phyloP scores from a whole-genome alignment of 1,284 basidiomycete species.

The Boletus sp. region DNA sequence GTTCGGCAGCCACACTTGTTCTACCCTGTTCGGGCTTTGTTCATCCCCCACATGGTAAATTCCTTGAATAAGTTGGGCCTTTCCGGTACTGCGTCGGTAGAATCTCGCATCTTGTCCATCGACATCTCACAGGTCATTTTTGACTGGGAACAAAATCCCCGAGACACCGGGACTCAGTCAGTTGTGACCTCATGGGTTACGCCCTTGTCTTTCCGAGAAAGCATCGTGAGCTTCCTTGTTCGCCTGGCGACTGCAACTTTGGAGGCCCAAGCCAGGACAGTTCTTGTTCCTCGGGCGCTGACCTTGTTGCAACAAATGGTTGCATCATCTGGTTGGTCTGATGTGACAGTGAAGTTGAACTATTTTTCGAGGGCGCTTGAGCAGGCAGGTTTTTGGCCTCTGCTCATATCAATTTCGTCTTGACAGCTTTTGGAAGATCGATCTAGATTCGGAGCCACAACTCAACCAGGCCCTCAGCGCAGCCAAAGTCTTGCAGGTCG shows the following conservation, averaged over 20 bases:
- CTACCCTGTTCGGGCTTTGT: slow-evolving; percentile 89
- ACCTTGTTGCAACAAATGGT: slow-evolving; percentile 80
- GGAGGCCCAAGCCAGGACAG: slow-evolving; percentile 62
- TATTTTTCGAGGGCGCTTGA: slow-evolving; percentile 84
- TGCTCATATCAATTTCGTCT: slow-evolving; percentile 1
- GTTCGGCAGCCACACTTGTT: slow-evolving; percentile 91
- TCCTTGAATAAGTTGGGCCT: slow-evolving; percentile 87
- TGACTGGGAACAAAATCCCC: slow-evolving; percentile 76
- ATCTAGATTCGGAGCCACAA: slow-evolving; percentile 65
- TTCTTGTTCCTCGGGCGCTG: slow-evolving; percentile 75
- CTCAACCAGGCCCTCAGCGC: slow-evolving; percentile 76
- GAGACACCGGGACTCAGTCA: slow-evolving; percentile 31
- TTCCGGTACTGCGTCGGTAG: slow-evolving; percentile 67
- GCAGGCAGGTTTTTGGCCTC: slow-evolving; percentile 49
- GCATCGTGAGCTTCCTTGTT: slow-evolving; percentile 90
- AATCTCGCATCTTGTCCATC: slow-evolving; percentile 78
- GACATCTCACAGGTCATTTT: slow-evolving; percentile 86
- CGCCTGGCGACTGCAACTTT: slow-evolving; percentile 75
- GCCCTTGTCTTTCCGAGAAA: slow-evolving; percentile 79
- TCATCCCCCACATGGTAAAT: slow-evolving; percentile 94
- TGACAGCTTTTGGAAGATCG: slow-evolving; percentile 49
- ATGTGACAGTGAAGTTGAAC: slow-evolving; percentile 88
- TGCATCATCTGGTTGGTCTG: slow-evolving; percentile 83
- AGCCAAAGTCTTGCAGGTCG: slow-evolving; percentile 86
- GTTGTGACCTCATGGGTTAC: slow-evolving; percentile 56